A percentile compares a stretch with the other conserved stretches of the same genome.
phyloP scores from a whole-genome alignment of 2,329 filamentous ascomycete genomes.

The Hypomyces perniciosus region DNA sequence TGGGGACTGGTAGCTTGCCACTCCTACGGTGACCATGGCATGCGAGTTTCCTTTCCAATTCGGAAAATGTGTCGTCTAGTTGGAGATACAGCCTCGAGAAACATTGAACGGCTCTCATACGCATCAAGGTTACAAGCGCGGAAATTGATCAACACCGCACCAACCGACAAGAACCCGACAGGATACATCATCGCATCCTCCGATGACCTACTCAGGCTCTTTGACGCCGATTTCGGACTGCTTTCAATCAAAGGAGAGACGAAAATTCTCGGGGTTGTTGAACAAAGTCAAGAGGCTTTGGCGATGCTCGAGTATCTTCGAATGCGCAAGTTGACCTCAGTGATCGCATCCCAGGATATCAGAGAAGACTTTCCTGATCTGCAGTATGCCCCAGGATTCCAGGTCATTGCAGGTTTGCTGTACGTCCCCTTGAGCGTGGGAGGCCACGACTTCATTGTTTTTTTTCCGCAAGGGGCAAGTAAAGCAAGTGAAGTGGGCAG shows the following conservation, averaged over 20 bases:
- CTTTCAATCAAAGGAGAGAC: slow-evolving; percentile 84
- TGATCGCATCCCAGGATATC: slow-evolving; percentile 73
- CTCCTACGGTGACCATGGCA: slow-evolving; percentile 68
- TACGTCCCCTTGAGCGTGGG: slow-evolving; percentile 73
- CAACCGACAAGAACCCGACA: slow-evolving; percentile 74
- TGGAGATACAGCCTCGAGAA: slow-evolving; percentile 78
- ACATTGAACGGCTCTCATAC: slow-evolving; percentile 83
- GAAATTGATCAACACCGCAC: slow-evolving; percentile 80
- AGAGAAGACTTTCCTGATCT: slow-evolving; percentile 73
- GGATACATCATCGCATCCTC: slow-evolving; percentile 89
- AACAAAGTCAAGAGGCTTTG: slow-evolving; percentile 75
- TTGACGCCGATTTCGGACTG: slow-evolving; percentile 81
- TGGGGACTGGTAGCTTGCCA: slow-evolving; percentile 90
- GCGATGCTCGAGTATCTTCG: slow-evolving; percentile 81
- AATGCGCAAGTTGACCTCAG: slow-evolving; percentile 66
- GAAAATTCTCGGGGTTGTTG: slow-evolving; percentile 70
- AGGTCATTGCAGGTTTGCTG: slow-evolving; percentile 68
- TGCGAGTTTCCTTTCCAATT: slow-evolving; percentile 89
- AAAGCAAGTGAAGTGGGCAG: slow-evolving; percentile 78
- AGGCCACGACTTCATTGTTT: slow-evolving; percentile 81
- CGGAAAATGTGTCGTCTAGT: slow-evolving; percentile 87
- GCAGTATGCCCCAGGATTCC: slow-evolving; percentile 71
- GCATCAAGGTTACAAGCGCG: slow-evolving; percentile 77
- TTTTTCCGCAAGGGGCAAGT: slow-evolving; percentile 78
- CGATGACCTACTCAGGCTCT: slow-evolving; percentile 75